phyloP scores from a whole-genome alignment of 1,139 yeast genomes.

The Blastobotrys petasosporus region DNA sequence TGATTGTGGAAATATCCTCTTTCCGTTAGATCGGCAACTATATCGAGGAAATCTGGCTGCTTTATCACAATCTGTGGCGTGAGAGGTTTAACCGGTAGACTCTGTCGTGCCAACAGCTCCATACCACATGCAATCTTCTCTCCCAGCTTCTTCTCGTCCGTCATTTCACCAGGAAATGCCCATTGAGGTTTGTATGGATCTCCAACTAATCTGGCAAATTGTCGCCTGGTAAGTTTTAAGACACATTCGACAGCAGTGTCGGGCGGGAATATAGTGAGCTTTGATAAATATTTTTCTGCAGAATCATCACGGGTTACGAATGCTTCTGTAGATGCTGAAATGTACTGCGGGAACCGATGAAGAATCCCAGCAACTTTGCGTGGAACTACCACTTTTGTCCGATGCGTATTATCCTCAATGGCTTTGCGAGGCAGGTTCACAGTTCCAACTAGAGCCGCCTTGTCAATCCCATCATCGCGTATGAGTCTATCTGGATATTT shows the following conservation, averaged over 20 bases:
- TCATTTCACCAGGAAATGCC: slow-evolving; percentile 9
- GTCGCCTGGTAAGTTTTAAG: slow-evolving; percentile 22
- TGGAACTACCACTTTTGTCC: slow-evolving; percentile 17
- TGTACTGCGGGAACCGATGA: slow-evolving; percentile 18
- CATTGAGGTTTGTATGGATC: slow-evolving; percentile 18
- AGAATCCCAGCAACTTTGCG: slow-evolving; percentile 19
- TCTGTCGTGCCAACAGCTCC: slow-evolving; percentile 20
- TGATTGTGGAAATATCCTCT: slow-evolving; percentile 20
- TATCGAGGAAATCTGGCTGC: slow-evolving; percentile 17
- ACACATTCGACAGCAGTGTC: slow-evolving; percentile 23
- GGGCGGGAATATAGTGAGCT: slow-evolving; percentile 8
- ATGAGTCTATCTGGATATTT: slow-evolving; percentile 3
- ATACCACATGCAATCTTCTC: slow-evolving; percentile 27
- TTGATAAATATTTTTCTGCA: background rate
- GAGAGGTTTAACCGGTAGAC: slow-evolving; percentile 1
- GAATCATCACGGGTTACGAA: slow-evolving; percentile 10
- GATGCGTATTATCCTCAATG: slow-evolving; percentile 14
- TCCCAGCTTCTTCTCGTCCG: slow-evolving; percentile 22
- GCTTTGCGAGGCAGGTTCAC: slow-evolving; percentile 12
- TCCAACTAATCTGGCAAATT: slow-evolving; percentile 23
- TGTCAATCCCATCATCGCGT: slow-evolving; percentile 7
- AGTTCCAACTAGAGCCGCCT: slow-evolving; percentile 11
- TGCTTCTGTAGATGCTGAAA: slow-evolving; percentile 15
- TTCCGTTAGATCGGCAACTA: slow-evolving; percentile 12
- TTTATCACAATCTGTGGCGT: slow-evolving; percentile 4